Evolutionary conservation across 2,329 filamentous ascomycete species (phyloP).

Genomic region (Ophiostoma ulmi): DNA sequence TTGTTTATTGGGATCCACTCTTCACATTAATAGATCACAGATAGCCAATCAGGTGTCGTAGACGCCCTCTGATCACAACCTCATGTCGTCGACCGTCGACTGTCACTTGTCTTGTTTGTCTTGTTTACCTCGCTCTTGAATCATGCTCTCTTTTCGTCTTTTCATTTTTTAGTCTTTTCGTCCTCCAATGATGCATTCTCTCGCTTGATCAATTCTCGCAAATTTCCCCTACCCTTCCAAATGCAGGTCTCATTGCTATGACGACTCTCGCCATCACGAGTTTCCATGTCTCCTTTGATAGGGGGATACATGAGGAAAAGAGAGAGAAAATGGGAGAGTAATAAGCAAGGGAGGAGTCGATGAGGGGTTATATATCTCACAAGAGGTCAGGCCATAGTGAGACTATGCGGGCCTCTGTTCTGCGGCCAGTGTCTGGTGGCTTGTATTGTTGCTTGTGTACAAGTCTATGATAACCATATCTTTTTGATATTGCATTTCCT

Average conservation of each 20-base stretch:
- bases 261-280: not conserved
- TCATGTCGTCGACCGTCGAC: not conserved
- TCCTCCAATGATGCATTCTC: too few relatives aligned
- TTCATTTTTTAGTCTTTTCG: not conserved
- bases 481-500: not conserved
- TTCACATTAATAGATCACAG: not conserved
- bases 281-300: not conserved
- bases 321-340: not conserved
- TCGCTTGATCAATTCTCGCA: not conserved
- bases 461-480: not conserved
- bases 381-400: too few relatives aligned
- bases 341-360: not conserved
- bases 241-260: not conserved
- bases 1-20: not conserved
- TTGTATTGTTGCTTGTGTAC: not conserved
- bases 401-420: not conserved
- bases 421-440: not conserved
- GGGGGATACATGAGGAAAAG: not conserved
- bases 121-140: not conserved
- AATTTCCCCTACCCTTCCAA: not conserved
- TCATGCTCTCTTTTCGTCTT: not conserved
- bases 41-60: constrained; percentile 14
- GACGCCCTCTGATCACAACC: constrained; percentile 4
- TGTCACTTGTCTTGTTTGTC: not conserved
- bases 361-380: too few relatives aligned